Evolutionary conservation across 2,329 filamentous ascomycete species (phyloP), one percentile per base, ranked within the genome.

Genomic region (Stachybotrys echinatus): DNA sequence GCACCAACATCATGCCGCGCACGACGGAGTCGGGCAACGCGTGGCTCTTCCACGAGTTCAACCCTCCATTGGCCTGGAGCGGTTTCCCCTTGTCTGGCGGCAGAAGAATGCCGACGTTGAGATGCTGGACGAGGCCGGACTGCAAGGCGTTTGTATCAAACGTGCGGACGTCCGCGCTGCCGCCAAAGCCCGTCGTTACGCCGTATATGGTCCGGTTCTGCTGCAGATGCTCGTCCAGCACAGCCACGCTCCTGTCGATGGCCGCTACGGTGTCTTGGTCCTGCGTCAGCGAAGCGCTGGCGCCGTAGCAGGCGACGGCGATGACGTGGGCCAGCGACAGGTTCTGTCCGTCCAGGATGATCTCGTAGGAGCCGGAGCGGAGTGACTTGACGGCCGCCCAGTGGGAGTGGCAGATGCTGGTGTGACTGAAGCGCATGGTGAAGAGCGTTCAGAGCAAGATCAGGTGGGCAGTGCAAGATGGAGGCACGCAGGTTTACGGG

Each of bases 141-240:
- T 85, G 81, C n/a, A 84, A 70, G 10, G 61, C 65, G 17, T 65
- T 56, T n/a, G 73, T 58, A 18, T 74, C 58, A 17, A 67, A 65
- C 1, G 79, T 83, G 5, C 79, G 73, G 0, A 74, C 71, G 58
- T 84, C 77, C 6, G 82, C 81, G 49, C 74, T 81, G 22, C 81
- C 81, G 12, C 82, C 82, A 54, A 83, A 84, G 6, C 80, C 80
- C 1, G 81, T 85, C 53, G 79, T 58, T 5, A 47, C 45, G 10
- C 45, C 45, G n/a, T n/a, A n/a, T n/a, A n/a, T n/a, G n/a, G n/a
- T n/a, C n/a, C n/a, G n/a, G n/a, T n/a, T 27, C 23, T 39, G 17
- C 5, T 39, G n/a, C 37, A 39, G 20, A 6, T 12, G 37, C 37
- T 39, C 20, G n/a, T 39, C 37, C 6, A 39, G 37, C 37, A 39